Evolutionary conservation across 2,329 filamentous ascomycete genomes (phyloP).

Genomic region (Aureobasidium sp.): DNA sequence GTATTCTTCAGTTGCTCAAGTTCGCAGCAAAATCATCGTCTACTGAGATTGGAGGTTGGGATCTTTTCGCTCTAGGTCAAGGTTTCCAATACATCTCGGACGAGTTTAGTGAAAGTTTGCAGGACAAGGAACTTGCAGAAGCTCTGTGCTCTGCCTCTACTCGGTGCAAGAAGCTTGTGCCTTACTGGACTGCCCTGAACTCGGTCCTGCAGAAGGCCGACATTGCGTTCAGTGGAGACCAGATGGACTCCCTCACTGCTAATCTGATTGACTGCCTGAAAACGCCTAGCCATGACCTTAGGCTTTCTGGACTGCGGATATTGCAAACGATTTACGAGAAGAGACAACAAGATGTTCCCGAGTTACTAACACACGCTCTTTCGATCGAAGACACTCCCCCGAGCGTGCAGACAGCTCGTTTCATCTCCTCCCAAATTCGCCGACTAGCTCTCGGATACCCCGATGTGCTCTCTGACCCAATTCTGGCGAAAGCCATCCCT

Average conservation of each 20-base stretch:
- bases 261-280: conserved; percentile 66
- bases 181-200: conserved; percentile 10
- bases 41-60: not conserved
- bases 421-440: conserved; percentile 76
- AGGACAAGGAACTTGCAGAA: conserved; percentile 4
- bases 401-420: conserved; percentile 65
- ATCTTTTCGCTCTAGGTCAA: conserved; percentile 12
- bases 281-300: conserved; percentile 63
- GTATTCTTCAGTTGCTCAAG: not conserved
- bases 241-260: conserved; percentile 53
- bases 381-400: conserved; percentile 72
- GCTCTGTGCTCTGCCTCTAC: conserved; percentile 8
- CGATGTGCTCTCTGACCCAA: conserved; percentile 48
- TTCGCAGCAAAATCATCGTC: not conserved
- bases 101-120: not conserved
- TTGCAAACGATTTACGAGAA: conserved; percentile 51
- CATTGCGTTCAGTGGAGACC: conserved; percentile 30
- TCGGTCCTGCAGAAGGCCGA: not conserved
- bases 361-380: conserved; percentile 56
- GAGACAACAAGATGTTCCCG: conserved; percentile 40
- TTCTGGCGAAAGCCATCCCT: conserved; percentile 64
- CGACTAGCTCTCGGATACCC: conserved; percentile 61
- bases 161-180: conserved; percentile 7
- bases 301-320: conserved; percentile 63
- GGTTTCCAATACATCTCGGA: conserved; percentile 13